Evolutionary conservation across 495 filamentous ascomycete genomes (phyloP), one percentile per base, ranked within the genome.

Genomic region (Venustampulla echinocandica): DNA sequence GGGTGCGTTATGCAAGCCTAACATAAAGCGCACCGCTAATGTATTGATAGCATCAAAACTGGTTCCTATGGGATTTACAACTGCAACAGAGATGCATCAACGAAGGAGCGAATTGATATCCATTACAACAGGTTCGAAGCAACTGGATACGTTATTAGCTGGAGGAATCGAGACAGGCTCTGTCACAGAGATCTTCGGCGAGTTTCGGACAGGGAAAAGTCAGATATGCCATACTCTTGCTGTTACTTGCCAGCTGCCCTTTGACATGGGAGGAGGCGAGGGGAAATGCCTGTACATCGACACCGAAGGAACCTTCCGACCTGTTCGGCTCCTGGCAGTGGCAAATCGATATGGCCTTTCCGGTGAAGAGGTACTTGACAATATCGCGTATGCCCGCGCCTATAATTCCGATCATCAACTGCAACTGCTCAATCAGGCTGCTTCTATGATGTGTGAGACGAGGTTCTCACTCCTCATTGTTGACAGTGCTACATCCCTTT

Each of bases 271-370:
- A 43, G 92, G 92, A 32, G 92, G 93, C 6, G 92, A 98, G 65
- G 92, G 92, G 11, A 98, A 98, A 61, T 97, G 93, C 61, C 72
- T 97, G n/a, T 98, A 97, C 61, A 97, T 98, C 55, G 92, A 98
- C 56, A 97, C 92, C 0, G 92, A 98, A 64, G 92, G 93, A 43
- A 98, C 92, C 5, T 98, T 98, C 59, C 79, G 90, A 42, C 92
- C 92, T 0, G 88, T 98, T 19, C 84, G 92, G 18, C 69, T 92
- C 1, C 77, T 98, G 3, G 78, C 88, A 11, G 92, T 98, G 10
- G 93, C 92, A 19, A 90, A 94, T 55, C 77, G 92, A 20, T 98
- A 89, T 56, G 92, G 92, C 0, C 75, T 98, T 15, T 90, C 86
- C 4, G 93, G 92, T 11, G 93, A 98, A 64, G 92, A 98, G 61